Conservation (phyloP, 2,329 filamentous ascomycete species). For the Chaetomiaceae sp. region DNA sequence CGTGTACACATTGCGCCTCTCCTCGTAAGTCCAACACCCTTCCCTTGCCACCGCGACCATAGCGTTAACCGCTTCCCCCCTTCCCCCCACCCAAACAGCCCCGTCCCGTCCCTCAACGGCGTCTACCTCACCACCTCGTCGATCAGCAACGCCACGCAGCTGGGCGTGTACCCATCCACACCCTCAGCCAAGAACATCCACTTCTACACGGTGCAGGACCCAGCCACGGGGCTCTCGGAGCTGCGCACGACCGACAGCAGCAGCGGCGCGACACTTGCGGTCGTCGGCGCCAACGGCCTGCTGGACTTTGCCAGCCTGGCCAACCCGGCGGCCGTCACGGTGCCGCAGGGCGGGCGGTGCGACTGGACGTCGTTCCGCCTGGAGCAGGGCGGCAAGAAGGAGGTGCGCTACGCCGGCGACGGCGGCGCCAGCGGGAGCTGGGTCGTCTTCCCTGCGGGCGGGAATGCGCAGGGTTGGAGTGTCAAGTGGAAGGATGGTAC, state of each 20-base stretch:
- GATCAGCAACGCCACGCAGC: slow-evolving; percentile 23
- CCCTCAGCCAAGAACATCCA: slow-evolving; percentile 16
- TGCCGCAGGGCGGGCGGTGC: slow-evolving; percentile 24
- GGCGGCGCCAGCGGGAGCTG: slow-evolving; percentile 23
- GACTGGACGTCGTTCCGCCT: slow-evolving; percentile 34
- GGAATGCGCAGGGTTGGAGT: slow-evolving; percentile 21
- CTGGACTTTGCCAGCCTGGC: slow-evolving; percentile 29
- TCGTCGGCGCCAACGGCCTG: slow-evolving; percentile 31
- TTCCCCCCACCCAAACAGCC: slow-evolving; percentile 1
- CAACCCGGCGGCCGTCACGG: slow-evolving; percentile 25
- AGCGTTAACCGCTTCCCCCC: background rate
- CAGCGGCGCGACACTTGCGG: slow-evolving; percentile 28
- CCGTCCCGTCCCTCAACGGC: slow-evolving; percentile 25
- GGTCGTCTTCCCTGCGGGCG: slow-evolving; percentile 31
- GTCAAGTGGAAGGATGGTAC: slow-evolving; percentile 35
- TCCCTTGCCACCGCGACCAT: background rate
- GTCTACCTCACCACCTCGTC: slow-evolving; percentile 27
- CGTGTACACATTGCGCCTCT: slow-evolving; percentile 22
- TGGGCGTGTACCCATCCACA: slow-evolving; percentile 31
- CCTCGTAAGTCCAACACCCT: slow-evolving; percentile 19
- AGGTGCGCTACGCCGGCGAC: slow-evolving; percentile 16
- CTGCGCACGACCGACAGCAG: slow-evolving; percentile 33
- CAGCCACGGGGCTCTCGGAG: slow-evolving; percentile 26
- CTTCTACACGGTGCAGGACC: slow-evolving; percentile 29
- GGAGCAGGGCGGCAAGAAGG: slow-evolving; percentile 5